These are phyloP conservation scores for Metschnikowia dekortorum DNA, from an alignment of 805 yeast genomes.

Conservation along the genomic window DNA sequence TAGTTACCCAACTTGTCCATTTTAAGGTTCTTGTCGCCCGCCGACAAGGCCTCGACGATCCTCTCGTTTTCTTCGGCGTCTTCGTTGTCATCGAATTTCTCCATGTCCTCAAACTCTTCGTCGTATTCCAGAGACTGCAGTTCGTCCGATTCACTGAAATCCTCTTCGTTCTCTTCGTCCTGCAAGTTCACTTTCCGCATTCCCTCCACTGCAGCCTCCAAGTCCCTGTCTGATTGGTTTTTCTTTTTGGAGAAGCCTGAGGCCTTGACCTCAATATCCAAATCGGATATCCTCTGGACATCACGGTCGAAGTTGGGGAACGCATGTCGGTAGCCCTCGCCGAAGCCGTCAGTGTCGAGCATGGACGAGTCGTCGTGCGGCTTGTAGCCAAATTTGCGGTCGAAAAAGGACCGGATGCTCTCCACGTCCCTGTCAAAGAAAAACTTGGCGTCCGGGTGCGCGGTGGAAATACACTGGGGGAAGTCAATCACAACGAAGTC, in stretches of 20 bases:
- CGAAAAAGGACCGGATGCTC: conserved; percentile 81
- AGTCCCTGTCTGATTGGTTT: conserved; percentile 48
- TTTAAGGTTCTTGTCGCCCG: conserved; percentile 61
- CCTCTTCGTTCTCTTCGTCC: conserved; percentile 32
- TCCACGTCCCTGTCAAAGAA: conserved; percentile 92
- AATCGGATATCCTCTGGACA: conserved; percentile 57
- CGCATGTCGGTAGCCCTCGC: conserved; percentile 71
- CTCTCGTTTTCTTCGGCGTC: conserved; percentile 43
- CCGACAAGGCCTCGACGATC: conserved; percentile 65
- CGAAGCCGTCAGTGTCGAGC: conserved; percentile 76
- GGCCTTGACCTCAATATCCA: conserved; percentile 88
- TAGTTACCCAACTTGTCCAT: conserved; percentile 84
- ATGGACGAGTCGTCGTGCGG: conserved; percentile 66
- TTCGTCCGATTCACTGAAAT: conserved; percentile 36
- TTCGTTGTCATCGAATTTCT: conserved; percentile 24
- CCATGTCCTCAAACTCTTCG: conserved; percentile 31
- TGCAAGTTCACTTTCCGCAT: conserved; percentile 49
- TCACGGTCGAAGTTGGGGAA: conserved; percentile 81
- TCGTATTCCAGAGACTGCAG: conserved; percentile 22
- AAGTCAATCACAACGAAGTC: conserved; percentile 94
- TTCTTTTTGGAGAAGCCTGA: conserved; percentile 65
- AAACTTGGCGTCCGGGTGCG: conserved; percentile 81
- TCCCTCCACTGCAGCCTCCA: conserved; percentile 69
- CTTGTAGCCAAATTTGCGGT: conserved; percentile 65
- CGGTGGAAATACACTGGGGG: conserved; percentile 95